Percentiles rank a stretch among this genome's conserved stretches.
Evolutionary conservation across 441 rosid species (phyloP).

Genomic region (Gossypium aridum): DNA sequence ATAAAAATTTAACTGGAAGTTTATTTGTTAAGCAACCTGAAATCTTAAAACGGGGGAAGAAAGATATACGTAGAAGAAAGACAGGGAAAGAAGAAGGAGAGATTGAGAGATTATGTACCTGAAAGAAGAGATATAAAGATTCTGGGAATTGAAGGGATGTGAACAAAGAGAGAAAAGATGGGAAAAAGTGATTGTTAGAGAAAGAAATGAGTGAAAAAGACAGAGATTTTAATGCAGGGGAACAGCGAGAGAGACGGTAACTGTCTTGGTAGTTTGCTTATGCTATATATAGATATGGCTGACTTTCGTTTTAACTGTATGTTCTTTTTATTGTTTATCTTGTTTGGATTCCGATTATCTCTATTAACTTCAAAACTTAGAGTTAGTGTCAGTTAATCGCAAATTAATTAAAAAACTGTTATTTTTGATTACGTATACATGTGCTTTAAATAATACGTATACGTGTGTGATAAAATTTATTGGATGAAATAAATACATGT

Average conservation of each 20-base stretch:
- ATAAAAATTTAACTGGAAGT: not conserved
- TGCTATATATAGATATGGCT: not conserved
- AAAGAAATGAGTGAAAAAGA: not conserved
- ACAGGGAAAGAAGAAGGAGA: not conserved
- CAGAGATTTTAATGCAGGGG: conserved; percentile 2
- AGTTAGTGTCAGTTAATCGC: no score
- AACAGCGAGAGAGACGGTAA: conserved; percentile 14
- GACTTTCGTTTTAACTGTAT: not conserved
- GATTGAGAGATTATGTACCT: not conserved
- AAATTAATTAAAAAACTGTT: no score
- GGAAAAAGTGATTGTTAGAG: not conserved
- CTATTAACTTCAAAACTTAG: not conserved
- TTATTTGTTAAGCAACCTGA: not conserved
- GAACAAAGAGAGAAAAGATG: not conserved
- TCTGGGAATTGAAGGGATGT: not conserved
- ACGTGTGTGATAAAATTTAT: no score
- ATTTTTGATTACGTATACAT: no score
- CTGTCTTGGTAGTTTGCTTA: not conserved
- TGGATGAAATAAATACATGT: no score
- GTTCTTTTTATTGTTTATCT: not conserved
- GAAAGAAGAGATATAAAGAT: not conserved
- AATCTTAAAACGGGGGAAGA: not conserved
- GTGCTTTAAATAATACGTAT: no score
- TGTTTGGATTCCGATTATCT: no score
- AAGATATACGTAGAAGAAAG: not conserved